Percentiles rank a stretch among this genome's conserved stretches.
Evolutionary conservation across 2,329 filamentous ascomycete genomes (phyloP).

Genomic region (Scolecobasidium constrictum): DNA sequence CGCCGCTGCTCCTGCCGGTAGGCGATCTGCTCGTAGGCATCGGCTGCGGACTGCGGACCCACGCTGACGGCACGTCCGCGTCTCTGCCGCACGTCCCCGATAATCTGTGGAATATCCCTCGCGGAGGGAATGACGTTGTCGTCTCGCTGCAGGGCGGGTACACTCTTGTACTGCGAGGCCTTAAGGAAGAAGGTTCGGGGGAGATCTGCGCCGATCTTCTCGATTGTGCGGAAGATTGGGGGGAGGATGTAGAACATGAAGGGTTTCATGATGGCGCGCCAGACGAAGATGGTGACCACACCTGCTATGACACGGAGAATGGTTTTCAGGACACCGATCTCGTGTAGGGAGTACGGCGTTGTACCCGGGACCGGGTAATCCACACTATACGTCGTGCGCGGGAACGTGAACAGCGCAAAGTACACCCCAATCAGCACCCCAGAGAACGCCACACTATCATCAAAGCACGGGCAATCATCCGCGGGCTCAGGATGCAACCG

Average conservation of each 20-base stretch:
- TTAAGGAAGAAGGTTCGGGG: conserved; percentile 86
- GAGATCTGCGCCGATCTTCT: conserved; percentile 65
- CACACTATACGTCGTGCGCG: conserved; percentile 44
- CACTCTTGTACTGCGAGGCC: conserved; percentile 81
- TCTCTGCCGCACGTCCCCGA: conserved; percentile 61
- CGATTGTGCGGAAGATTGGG: conserved; percentile 77
- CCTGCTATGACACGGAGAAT: conserved; percentile 66
- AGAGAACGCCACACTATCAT: conserved; percentile 88
- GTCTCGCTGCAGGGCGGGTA: conserved; percentile 60
- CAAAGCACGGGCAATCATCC: conserved; percentile 93
- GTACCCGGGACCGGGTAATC: conserved; percentile 44
- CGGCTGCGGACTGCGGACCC: conserved; percentile 88
- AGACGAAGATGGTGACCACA: conserved; percentile 73
- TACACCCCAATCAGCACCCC: conserved; percentile 82
- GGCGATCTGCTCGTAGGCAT: conserved; percentile 90
- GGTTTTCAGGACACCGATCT: conserved; percentile 46
- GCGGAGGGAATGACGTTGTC: conserved; percentile 86
- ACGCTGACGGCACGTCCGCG: conserved; percentile 76
- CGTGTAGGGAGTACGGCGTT: conserved; percentile 53
- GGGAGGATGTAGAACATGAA: conserved; percentile 66
- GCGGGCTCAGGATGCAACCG: conserved; percentile 91
- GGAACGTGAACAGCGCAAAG: conserved; percentile 74
- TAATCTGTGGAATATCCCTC: conserved; percentile 58
- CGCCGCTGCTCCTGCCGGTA: conserved; percentile 65
- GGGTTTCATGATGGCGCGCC: conserved; percentile 86